Evolutionary conservation across 768 basidiomycete species (phyloP).

Genomic region (Galerina sulciceps): DNA sequence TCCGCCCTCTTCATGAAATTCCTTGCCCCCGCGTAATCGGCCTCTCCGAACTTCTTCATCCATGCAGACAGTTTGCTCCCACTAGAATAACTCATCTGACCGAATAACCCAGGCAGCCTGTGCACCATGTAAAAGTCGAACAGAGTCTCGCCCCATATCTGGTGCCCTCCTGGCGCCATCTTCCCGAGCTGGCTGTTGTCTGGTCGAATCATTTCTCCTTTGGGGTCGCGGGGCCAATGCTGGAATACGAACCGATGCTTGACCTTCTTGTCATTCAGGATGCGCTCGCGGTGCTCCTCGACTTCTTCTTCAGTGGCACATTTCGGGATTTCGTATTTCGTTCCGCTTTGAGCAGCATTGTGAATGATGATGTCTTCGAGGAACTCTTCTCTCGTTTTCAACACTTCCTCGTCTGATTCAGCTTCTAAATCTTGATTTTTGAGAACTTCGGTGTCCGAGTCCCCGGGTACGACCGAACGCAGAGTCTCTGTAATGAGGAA

Average conservation of each 20-base stretch:
- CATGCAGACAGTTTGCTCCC: constrained; percentile 39
- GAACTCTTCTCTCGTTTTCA: background rate
- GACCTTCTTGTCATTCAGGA: constrained; percentile 3
- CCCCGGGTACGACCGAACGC: too few species aligned
- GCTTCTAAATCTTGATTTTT: background rate
- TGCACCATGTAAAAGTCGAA: constrained; percentile 42
- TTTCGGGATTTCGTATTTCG: background rate
- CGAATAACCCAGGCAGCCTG: constrained; percentile 21
- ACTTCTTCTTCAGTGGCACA: constrained; percentile 2
- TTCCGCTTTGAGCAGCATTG: background rate
- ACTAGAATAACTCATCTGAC: constrained; percentile 28
- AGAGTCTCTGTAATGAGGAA: too few species aligned
- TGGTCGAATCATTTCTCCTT: constrained; percentile 21
- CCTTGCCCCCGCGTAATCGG: constrained; percentile 24
- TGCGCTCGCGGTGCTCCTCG: background rate
- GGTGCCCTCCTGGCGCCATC: constrained; percentile 29
- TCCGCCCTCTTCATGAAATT: constrained; percentile 37
- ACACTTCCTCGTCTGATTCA: background rate
- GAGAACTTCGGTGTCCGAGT: too few species aligned
- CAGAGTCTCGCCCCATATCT: constrained; percentile 47
- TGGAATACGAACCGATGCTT: constrained; percentile 29
- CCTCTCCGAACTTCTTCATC: constrained; percentile 39
- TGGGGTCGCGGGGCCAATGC: constrained; percentile 36
- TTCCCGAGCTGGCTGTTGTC: constrained; percentile 30
- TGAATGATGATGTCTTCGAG: constrained; percentile 7